Percentiles rank a stretch among this genome's conserved stretches.
Conservation (phyloP, 805 yeast genomes). For the Spathaspora arborariae region DNA sequence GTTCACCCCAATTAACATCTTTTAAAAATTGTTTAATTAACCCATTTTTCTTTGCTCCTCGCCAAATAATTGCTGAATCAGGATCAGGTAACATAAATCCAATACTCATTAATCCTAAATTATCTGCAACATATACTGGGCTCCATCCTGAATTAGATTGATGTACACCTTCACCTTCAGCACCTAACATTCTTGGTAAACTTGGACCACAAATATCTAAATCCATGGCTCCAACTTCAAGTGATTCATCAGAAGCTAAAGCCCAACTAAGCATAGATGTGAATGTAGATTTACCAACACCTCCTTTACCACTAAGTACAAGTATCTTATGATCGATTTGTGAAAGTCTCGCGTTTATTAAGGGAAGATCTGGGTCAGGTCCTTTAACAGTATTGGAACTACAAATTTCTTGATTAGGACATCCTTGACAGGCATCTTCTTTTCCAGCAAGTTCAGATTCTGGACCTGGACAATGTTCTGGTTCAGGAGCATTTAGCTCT, state of each 20-base stretch:
- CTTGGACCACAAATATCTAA: slow-evolving; percentile 98
- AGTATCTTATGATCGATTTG: slow-evolving; percentile 73
- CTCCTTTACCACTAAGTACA: slow-evolving; percentile 83
- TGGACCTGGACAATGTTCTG: slow-evolving; percentile 99
- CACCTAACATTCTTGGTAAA: slow-evolving; percentile 90
- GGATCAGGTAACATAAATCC: slow-evolving; percentile 91
- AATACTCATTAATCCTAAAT: slow-evolving; percentile 91
- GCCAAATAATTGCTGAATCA: slow-evolving; percentile 94
- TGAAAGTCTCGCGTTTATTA: slow-evolving; percentile 64
- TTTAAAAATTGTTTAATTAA: slow-evolving; percentile 88
- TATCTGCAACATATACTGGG: slow-evolving; percentile 94
- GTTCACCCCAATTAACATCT: slow-evolving; percentile 92
- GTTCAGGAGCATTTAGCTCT: slow-evolving; percentile 62
- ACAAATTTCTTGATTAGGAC: slow-evolving; percentile 91
- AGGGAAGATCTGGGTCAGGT: slow-evolving; percentile 89
- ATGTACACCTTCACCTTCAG: slow-evolving; percentile 80
- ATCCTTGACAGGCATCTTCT: slow-evolving; percentile 90
- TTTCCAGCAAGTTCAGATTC: slow-evolving; percentile 92
- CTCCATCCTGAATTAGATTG: slow-evolving; percentile 93
- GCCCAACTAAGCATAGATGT: slow-evolving; percentile 98
- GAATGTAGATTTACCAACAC: slow-evolving; percentile 97
- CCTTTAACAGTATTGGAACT: slow-evolving; percentile 80
- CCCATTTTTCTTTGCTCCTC: slow-evolving; percentile 94
- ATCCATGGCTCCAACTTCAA: slow-evolving; percentile 96
- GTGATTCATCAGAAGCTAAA: slow-evolving; percentile 68